These are phyloP conservation scores for Oenanthe sinensis DNA, from an alignment of 129 eudicot species.

Conservation along the genomic window DNA sequence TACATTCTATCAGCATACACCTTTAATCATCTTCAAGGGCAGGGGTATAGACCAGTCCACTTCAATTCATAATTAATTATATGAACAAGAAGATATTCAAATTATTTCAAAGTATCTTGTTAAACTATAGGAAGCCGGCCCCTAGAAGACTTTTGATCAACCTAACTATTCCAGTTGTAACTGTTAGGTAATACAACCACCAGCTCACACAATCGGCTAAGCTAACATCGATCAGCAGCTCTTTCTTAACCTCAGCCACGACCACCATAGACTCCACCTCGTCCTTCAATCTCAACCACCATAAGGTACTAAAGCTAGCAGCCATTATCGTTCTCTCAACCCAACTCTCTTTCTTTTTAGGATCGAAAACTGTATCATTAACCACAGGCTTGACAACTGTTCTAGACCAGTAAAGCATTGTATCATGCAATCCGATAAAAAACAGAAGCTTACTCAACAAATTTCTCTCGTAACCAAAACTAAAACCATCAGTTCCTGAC, in stretches of 20 bases:
- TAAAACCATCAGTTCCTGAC: conserved; percentile 49
- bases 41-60: too few species aligned
- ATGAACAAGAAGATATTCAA: too few species aligned
- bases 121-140: conserved; percentile 20
- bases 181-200: conserved; percentile 76
- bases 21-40: too few species aligned
- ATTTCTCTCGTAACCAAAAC: conserved; percentile 38
- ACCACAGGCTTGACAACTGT: conserved; percentile 79
- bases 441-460: conserved; percentile 33
- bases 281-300: conserved; percentile 88
- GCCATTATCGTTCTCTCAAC: conserved; percentile 66
- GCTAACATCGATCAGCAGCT: conserved; percentile 27
- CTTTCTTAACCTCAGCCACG: conserved; percentile 54
- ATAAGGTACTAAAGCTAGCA: conserved; percentile 48
- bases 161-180: conserved; percentile 56
- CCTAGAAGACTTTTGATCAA: conserved; percentile 51
- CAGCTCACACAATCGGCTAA: conserved; percentile 53
- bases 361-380: conserved; percentile 60
- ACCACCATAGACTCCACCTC: conserved; percentile 74
- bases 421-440: conserved; percentile 68
- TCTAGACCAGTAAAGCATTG: conserved; percentile 55
- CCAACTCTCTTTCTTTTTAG: conserved; percentile 43
- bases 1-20: too few species aligned
- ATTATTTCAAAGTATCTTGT: too few species aligned
- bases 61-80: too few species aligned